These are phyloP conservation scores for Jackrogersella minutella DNA, from an alignment of 495 filamentous ascomycete species.

Conservation along the genomic window DNA sequence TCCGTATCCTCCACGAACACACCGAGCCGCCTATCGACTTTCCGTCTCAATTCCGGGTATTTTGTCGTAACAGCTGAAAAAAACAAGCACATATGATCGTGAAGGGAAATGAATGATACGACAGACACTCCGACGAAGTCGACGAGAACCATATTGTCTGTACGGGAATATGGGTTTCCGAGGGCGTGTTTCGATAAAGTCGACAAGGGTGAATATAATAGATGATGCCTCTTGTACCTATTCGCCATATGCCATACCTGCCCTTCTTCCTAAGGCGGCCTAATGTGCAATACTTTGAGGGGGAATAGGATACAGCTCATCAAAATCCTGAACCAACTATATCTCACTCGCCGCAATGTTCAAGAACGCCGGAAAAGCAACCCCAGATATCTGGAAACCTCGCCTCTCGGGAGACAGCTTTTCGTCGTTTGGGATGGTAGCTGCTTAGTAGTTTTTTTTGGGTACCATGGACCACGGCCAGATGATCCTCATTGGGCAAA, in stretches of 20 bases:
- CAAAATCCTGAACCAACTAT: constrained; percentile 50
- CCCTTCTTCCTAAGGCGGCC: constrained; percentile 7
- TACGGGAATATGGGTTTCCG: constrained; percentile 9
- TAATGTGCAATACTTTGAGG: constrained; percentile 25
- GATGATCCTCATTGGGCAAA: constrained; percentile 16
- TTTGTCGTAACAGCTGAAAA: constrained; percentile 44
- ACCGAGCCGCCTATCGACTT: constrained; percentile 40
- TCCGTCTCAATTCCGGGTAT: constrained; percentile 45
- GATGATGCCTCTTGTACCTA: constrained; percentile 38
- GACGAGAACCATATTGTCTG: constrained; percentile 23
- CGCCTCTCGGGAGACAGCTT: constrained; percentile 40
- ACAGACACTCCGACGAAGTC: constrained; percentile 28
- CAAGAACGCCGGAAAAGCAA: constrained; percentile 47
- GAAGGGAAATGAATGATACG: constrained; percentile 37
- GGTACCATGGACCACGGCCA: constrained; percentile 31
- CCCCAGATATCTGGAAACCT: constrained; percentile 35
- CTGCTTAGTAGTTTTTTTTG: constrained; percentile 18
- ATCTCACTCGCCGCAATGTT: constrained; percentile 50
- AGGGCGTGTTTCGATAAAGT: constrained; percentile 16
- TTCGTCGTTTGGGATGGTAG: constrained; percentile 28
- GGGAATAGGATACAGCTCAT: constrained; percentile 31
- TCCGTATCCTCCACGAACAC: constrained; percentile 42
- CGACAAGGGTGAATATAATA: constrained; percentile 27
- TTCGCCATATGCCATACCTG: constrained; percentile 40
- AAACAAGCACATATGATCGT: constrained; percentile 41